phyloP scores from a whole-genome alignment of 2,329 filamentous ascomycete genomes.

The Aspergillus sp. region DNA sequence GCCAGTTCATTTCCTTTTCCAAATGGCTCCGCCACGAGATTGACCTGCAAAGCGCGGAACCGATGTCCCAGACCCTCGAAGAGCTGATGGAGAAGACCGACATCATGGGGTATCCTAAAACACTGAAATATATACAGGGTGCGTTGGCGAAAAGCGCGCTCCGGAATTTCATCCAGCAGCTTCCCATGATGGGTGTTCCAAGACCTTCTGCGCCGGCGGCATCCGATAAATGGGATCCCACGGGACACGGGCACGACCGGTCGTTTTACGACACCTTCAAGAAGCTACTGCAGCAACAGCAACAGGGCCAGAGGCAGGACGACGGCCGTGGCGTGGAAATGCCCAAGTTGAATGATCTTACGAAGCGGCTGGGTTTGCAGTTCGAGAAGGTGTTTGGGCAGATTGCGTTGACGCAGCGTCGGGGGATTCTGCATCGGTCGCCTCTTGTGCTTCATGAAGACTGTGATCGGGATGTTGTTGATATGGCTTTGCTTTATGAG shows the following conservation, averaged over 20 bases:
- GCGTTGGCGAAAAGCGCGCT: constrained; percentile 61
- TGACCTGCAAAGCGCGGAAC: constrained; percentile 61
- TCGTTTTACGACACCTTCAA: constrained; percentile 42
- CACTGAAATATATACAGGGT: constrained; percentile 69
- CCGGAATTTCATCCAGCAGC: constrained; percentile 45
- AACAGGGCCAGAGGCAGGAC: constrained; percentile 42
- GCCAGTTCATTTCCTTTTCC: constrained; percentile 70
- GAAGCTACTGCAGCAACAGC: constrained; percentile 43
- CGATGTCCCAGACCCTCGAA: constrained; percentile 50
- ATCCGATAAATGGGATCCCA: constrained; percentile 34
- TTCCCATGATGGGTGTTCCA: constrained; percentile 26
- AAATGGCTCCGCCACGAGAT: constrained; percentile 78
- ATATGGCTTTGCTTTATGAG: constrained; percentile 52
- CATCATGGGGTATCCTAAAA: constrained; percentile 61
- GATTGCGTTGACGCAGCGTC: constrained; percentile 61
- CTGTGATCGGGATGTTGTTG: constrained; percentile 34
- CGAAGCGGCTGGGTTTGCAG: constrained; percentile 50
- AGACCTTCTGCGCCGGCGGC: constrained; percentile 30
- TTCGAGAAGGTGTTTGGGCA: constrained; percentile 56
- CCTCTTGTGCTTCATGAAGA: constrained; percentile 41
- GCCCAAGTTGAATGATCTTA: constrained; percentile 57
- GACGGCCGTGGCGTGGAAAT: constrained; percentile 47
- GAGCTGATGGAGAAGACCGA: constrained; percentile 73
- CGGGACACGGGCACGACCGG: constrained; percentile 27
- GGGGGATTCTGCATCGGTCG: constrained; percentile 60